Evolutionary conservation across 2,329 filamentous ascomycete species (phyloP).

Genomic region (Mariannaea sp.): DNA sequence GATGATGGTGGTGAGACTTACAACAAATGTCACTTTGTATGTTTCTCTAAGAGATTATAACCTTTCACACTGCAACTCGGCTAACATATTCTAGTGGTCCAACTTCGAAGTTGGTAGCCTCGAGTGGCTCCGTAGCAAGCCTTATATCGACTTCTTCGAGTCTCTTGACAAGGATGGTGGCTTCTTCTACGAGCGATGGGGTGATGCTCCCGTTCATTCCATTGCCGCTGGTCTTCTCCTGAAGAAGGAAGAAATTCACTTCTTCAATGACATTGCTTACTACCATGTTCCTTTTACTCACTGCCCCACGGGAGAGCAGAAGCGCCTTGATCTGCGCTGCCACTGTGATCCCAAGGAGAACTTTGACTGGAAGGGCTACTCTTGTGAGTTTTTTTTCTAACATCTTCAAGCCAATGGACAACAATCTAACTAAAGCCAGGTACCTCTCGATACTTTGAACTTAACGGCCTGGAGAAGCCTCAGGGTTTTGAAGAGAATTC

Average conservation of each 20-base stretch:
- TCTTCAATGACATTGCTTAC: constrained; percentile 99
- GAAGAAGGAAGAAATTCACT: constrained; percentile 92
- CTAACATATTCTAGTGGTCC: constrained; percentile 73
- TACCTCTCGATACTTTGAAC: constrained; percentile 82
- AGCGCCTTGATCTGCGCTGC: constrained; percentile 82
- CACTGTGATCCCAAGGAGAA: constrained; percentile 95
- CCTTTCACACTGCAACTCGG: neutral
- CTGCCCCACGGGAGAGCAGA: constrained; percentile 89
- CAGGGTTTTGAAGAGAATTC: constrained; percentile 79
- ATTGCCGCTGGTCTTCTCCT: constrained; percentile 88
- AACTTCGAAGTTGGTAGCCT: constrained; percentile 98
- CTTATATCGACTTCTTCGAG: constrained; percentile 91
- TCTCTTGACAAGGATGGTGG: constrained; percentile 87
- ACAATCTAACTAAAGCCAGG: constrained; percentile 35
- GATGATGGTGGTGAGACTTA: constrained; percentile 91
- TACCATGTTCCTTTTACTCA: constrained; percentile 98
- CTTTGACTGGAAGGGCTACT: constrained; percentile 99
- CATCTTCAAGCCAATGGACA: neutral
- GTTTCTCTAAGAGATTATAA: constrained; percentile 41
- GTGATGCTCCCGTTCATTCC: constrained; percentile 97
- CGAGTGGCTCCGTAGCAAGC: constrained; percentile 87
- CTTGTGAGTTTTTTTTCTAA: constrained; percentile 69
- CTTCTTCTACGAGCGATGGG: constrained; percentile 99
- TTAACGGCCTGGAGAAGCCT: constrained; percentile 81
- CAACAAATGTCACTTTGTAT: constrained; percentile 96